Percentiles rank a stretch among this genome's conserved stretches.
phyloP scores from a whole-genome alignment of 2,329 filamentous ascomycete species.

The Sporothrix humicola region DNA sequence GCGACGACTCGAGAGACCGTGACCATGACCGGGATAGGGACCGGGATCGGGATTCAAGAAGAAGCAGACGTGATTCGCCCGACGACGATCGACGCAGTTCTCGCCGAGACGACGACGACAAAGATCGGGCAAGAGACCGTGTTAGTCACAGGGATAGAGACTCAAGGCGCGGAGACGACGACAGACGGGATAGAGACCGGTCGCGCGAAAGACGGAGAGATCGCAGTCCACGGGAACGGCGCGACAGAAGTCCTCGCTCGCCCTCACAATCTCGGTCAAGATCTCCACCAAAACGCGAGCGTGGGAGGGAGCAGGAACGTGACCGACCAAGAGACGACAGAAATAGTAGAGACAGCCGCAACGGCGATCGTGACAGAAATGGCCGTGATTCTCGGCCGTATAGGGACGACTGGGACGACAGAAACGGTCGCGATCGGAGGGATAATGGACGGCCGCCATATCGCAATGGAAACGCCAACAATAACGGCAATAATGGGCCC shows the following conservation, averaged over 20 bases:
- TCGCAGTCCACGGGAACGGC: slow-evolving; percentile 14
- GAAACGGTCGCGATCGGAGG: slow-evolving; percentile 1
- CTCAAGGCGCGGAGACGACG: background rate
- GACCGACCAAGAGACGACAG: slow-evolving; percentile 41
- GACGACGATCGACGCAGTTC: slow-evolving; percentile 13
- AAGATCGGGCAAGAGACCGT: background rate
- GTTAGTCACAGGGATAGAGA: background rate
- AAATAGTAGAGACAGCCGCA: background rate
- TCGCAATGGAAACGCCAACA: background rate
- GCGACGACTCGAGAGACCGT: slow-evolving; percentile 38
- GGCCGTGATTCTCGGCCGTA: background rate
- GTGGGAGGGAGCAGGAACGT: slow-evolving; percentile 43
- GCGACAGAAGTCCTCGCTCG: slow-evolving; percentile 12
- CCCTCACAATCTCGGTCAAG: background rate
- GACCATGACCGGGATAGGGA: slow-evolving; percentile 8
- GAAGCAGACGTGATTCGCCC: background rate
- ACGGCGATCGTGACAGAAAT: slow-evolving; percentile 11
- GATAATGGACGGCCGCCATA: slow-evolving; percentile 12
- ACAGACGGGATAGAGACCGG: background rate
- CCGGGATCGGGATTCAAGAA: slow-evolving; percentile 13
- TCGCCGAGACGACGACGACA: background rate
- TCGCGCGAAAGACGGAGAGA: slow-evolving; percentile 22
- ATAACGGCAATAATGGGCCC: background rate
- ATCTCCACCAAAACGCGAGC: slow-evolving; percentile 5
- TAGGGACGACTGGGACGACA: slow-evolving; percentile 3